These are phyloP conservation scores for Acer saccharum DNA, from an alignment of 345 rosid genomes.

Conservation along the genomic window DNA sequence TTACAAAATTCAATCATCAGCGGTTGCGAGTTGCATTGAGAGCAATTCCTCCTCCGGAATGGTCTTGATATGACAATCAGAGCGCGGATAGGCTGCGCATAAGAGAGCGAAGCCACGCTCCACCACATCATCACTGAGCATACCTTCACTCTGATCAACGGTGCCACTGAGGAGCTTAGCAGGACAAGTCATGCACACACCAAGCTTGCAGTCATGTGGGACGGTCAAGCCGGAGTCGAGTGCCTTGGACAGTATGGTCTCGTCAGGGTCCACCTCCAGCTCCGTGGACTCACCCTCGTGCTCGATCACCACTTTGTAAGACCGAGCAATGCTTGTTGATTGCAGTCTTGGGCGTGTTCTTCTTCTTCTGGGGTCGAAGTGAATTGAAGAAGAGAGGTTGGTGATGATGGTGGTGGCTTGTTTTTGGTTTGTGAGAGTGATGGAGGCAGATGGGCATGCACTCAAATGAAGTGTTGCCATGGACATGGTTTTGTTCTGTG, in stretches of 20 bases:
- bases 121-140: conserved; percentile 97
- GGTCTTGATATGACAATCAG: conserved; percentile 79
- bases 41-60: conserved; percentile 94
- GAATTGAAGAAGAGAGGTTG: conserved; percentile 28
- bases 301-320: conserved; percentile 79
- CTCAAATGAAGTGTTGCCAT: conserved; percentile 69
- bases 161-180: conserved; percentile 70
- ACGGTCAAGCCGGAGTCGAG: conserved; percentile 70
- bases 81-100: conserved; percentile 78
- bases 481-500: conserved; percentile 48
- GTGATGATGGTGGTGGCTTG: conserved; percentile 22
- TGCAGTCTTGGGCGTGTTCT: not conserved
- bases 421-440: conserved; percentile 45
- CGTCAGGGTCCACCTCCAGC: conserved; percentile 82
- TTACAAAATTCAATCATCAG: conserved; percentile 57
- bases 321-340: conserved; percentile 29
- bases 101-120: conserved; percentile 83
- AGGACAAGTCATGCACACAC: conserved; percentile 99
- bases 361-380: conserved; percentile 19
- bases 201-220: conserved; percentile 93
- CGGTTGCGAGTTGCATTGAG: conserved; percentile 80
- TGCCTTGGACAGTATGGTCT: conserved; percentile 82
- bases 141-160: conserved; percentile 95
- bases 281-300: conserved; percentile 70
- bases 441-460: conserved; percentile 48